phyloP scores from a whole-genome alignment of 495 filamentous ascomycete species.

The Aspergillus biplanus region DNA sequence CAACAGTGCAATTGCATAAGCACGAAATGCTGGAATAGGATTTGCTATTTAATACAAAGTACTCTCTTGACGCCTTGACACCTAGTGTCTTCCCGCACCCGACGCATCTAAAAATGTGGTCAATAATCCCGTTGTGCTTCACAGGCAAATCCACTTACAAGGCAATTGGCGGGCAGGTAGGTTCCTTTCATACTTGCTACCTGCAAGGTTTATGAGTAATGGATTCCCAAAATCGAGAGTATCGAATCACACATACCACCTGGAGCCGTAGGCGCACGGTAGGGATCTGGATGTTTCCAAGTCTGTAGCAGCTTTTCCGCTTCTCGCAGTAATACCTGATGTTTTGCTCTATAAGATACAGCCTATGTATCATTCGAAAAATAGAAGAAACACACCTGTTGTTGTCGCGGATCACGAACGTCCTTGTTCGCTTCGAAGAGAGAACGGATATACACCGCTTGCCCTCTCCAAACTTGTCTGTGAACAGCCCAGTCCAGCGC shows the following conservation, averaged over 20 bases:
- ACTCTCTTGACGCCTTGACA: neutral
- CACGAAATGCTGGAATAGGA: neutral
- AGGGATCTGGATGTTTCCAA: constrained; percentile 98
- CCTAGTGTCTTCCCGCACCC: constrained; percentile 10
- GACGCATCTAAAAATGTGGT: constrained; percentile 21
- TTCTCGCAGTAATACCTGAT: constrained; percentile 77
- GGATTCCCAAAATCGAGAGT: neutral
- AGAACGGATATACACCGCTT: constrained; percentile 92
- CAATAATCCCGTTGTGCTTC: constrained; percentile 4
- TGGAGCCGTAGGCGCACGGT: constrained; percentile 82
- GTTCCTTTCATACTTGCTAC: constrained; percentile 96
- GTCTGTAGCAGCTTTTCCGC: constrained; percentile 85
- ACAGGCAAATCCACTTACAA: constrained; percentile 61
- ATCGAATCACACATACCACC: constrained; percentile 70
- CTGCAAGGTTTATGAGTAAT: constrained; percentile 49
- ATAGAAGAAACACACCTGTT: constrained; percentile 62
- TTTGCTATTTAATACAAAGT: neutral
- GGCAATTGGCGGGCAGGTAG: constrained; percentile 76
- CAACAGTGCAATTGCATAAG: too few species aligned
- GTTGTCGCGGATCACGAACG: constrained; percentile 82
- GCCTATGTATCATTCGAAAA: neutral
- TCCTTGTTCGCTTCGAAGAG: constrained; percentile 93
- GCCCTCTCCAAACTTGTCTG: constrained; percentile 87
- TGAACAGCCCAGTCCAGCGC: constrained; percentile 94
- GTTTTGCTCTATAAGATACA: constrained; percentile 10